Evolutionary conservation across 2,329 filamentous ascomycete species (phyloP), one percentile per base, ranked within the genome.

Genomic region (Alternaria triticimaculans): DNA sequence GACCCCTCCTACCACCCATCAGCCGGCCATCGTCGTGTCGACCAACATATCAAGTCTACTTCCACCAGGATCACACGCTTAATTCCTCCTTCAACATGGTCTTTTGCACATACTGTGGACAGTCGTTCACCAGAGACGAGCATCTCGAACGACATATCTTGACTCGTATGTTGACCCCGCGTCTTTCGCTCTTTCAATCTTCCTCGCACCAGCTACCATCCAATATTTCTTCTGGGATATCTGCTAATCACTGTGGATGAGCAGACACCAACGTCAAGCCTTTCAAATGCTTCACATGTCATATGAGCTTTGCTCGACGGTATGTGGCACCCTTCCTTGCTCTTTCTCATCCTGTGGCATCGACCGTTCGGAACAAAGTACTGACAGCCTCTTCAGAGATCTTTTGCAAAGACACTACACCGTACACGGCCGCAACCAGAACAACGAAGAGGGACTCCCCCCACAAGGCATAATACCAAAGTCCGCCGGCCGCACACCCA

Each of bases 251-350:
- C 50, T 45, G 18, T 18, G 12, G 12, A 51, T 23, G 18, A 44
- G 10, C 68, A 85, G 83, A 86, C 67, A 86, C 84, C 58, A 85
- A 85, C 71, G 83, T 86, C n/a, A 86, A 86, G 75, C 84, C 84
- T 3, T 86, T 84, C 80, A 85, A 85, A 76, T 86, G 84, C 74
- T 84, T 84, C 63, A 85, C 82, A 37, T 86, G 84, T 70, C 84
- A 86, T 64, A 86, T 86, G 84, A 85, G 83, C 62, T 86, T 86
- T 70, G 84, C 84, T 66, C 78, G 84, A 67, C 80, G 84, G 84
- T 86, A 72, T 60, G 82, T 80, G 18, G 14, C 41, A 41, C 45
- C 37, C 18, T 45, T 26, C 51, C 59, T 50, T 33, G 20, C 63
- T 58, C 62, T 56, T 63, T 41, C 33, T 20, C 5, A 6, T 25